Percentiles rank a stretch among this genome's conserved stretches.
These are phyloP conservation scores for Capsicum pubescens DNA, from an alignment of 257 asterid species.

Conservation along the genomic window DNA sequence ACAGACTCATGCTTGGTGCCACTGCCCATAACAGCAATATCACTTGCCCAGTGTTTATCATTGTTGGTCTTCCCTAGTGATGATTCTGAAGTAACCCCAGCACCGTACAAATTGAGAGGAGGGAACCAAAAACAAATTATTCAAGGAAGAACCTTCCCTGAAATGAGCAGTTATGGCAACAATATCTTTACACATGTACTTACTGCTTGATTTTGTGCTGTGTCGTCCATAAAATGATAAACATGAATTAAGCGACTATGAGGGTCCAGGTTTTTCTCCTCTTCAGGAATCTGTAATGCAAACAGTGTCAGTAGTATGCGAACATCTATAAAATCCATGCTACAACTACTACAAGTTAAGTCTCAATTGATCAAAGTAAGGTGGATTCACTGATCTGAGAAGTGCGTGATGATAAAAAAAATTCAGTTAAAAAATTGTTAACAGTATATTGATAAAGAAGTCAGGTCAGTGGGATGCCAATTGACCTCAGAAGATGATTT, in stretches of 20 bases:
- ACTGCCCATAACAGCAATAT: constrained; percentile 26
- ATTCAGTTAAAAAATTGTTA: neutral
- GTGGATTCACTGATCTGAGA: constrained; percentile 8
- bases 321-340: neutral
- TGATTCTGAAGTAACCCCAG: constrained; percentile 25
- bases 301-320: neutral
- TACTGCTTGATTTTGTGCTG: constrained; percentile 61
- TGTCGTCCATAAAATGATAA: constrained; percentile 62
- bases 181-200: constrained; percentile 24
- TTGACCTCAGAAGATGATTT: neutral
- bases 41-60: constrained; percentile 30
- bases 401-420: neutral
- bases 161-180: neutral
- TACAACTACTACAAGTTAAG: neutral
- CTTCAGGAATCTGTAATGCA: constrained; percentile 66
- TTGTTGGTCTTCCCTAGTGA: constrained; percentile 26
- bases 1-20: constrained; percentile 19
- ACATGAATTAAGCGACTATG: constrained; percentile 64
- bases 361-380: constrained; percentile 15
- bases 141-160: constrained; percentile 9
- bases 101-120: neutral
- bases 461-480: constrained; percentile 5
- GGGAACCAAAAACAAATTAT: neutral
- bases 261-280: constrained; percentile 68
- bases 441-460: neutral